Conservation (phyloP, 371 early-diverging fungal genomes). For the Mortierella sp. region DNA sequence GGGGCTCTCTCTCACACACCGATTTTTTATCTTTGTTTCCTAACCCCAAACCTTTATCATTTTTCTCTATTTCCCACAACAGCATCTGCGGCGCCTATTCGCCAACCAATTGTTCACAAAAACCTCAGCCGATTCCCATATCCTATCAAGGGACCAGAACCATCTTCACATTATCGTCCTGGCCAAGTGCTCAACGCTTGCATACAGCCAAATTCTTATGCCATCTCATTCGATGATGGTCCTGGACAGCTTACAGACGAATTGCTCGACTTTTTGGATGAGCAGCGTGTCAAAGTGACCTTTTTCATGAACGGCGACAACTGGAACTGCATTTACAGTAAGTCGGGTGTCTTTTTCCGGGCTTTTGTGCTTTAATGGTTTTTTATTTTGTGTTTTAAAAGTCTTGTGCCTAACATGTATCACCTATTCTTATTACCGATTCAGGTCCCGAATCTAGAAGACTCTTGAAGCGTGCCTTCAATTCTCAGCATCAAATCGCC, state of each 20-base stretch:
- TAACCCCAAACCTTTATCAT: too few species aligned
- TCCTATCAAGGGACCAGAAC: constrained; percentile 27
- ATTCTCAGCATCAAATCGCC: constrained; percentile 66
- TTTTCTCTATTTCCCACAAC: not conserved
- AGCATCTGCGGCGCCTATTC: constrained; percentile 43
- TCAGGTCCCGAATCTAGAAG: constrained; percentile 39
- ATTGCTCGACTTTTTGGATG: constrained; percentile 58
- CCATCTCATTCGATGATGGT: constrained; percentile 73
- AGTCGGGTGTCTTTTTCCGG: constrained; percentile 9
- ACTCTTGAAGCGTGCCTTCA: constrained; percentile 58
- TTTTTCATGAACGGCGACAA: constrained; percentile 76
- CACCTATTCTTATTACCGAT: not conserved
- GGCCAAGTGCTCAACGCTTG: constrained; percentile 46
- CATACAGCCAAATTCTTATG: constrained; percentile 61
- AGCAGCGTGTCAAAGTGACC: constrained; percentile 61
- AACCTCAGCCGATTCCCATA: constrained; percentile 43
- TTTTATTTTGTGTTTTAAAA: too few species aligned
- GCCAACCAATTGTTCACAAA: constrained; percentile 13
- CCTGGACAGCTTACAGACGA: constrained; percentile 62
- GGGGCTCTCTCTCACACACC: too few species aligned
- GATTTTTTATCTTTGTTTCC: too few species aligned
- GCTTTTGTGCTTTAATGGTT: not conserved
- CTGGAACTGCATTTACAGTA: constrained; percentile 56
- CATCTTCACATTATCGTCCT: constrained; percentile 16
- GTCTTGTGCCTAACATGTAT: not conserved